These are phyloP conservation scores for Gynandropsis gynandra DNA, from an alignment of 345 rosid genomes.

Conservation along the genomic window DNA sequence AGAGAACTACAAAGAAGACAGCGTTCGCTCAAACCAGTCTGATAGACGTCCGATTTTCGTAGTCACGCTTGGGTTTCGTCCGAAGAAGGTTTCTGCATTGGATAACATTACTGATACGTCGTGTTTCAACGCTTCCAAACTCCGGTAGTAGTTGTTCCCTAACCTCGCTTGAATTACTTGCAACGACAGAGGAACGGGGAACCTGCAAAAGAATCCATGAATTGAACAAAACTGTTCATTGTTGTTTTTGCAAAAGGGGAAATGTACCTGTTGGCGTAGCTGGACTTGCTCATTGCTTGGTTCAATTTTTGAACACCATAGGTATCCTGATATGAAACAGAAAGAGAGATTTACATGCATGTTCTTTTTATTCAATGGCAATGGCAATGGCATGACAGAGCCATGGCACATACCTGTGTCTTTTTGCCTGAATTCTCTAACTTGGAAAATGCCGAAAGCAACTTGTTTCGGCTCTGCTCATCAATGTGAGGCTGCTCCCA, in stretches of 20 bases:
- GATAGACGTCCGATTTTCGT: slow-evolving; percentile 51
- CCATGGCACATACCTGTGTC: slow-evolving; percentile 54
- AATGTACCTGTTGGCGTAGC: slow-evolving; percentile 75
- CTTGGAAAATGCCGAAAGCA: slow-evolving; percentile 49
- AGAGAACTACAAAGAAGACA: slow-evolving; percentile 40
- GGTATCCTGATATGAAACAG: slow-evolving; percentile 53
- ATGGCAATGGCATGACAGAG: too few species aligned
- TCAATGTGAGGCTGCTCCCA: slow-evolving; percentile 76
- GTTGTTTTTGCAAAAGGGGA: neutral
- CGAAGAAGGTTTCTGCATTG: slow-evolving; percentile 61
- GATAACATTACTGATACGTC: slow-evolving; percentile 60
- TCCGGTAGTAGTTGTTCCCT: slow-evolving; percentile 77
- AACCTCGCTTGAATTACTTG: slow-evolving; percentile 63
- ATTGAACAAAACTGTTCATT: neutral
- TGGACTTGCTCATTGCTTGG: slow-evolving; percentile 61
- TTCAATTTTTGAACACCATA: slow-evolving; percentile 69
- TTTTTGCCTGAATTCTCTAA: slow-evolving; percentile 53
- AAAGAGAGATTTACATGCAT: slow-evolving; percentile 8
- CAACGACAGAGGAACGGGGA: slow-evolving; percentile 76
- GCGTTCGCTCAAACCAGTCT: slow-evolving; percentile 40
- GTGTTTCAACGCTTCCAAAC: slow-evolving; percentile 66
- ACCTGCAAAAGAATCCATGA: slow-evolving; percentile 42
- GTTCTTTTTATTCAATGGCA: too few species aligned
- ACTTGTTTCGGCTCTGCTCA: slow-evolving; percentile 39
- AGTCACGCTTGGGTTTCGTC: slow-evolving; percentile 44